phyloP scores from a whole-genome alignment of 1,284 basidiomycete species.

The Melampsora americana region DNA sequence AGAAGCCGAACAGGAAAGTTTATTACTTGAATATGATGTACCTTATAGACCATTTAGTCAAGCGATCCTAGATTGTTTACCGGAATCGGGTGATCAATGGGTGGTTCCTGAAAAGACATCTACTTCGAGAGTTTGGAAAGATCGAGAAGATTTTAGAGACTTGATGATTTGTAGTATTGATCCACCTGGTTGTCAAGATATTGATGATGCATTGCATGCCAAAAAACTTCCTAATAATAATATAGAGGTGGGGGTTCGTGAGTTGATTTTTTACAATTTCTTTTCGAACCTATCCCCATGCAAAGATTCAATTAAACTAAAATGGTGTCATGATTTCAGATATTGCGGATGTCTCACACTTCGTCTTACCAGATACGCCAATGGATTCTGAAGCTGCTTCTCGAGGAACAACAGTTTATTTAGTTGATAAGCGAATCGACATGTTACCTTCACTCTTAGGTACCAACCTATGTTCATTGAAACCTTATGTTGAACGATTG shows the following conservation, averaged over 20 bases:
- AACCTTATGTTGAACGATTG: constrained; percentile 87
- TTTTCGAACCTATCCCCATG: not conserved
- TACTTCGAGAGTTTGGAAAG: constrained; percentile 65
- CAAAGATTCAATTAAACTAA: not conserved
- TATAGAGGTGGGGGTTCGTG: constrained; percentile 95
- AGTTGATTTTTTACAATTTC: constrained; percentile 56
- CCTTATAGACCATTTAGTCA: constrained; percentile 95
- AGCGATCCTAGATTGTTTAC: constrained; percentile 87
- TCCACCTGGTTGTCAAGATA: constrained; percentile 94
- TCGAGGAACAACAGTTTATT: constrained; percentile 93
- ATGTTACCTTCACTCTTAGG: constrained; percentile 94
- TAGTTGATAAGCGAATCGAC: constrained; percentile 98
- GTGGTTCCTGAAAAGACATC: constrained; percentile 75
- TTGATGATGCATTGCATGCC: constrained; percentile 98
- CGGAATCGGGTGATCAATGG: constrained; percentile 85
- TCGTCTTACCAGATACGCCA: constrained; percentile 86
- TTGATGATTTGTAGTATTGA: constrained; percentile 94
- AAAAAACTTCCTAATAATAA: constrained; percentile 83
- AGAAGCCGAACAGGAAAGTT: constrained; percentile 91
- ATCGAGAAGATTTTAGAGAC: constrained; percentile 81
- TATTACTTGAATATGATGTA: constrained; percentile 92
- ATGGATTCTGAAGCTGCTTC: constrained; percentile 97
- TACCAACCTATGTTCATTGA: constrained; percentile 90
- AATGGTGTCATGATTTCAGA: constrained; percentile 59
- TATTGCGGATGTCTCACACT: constrained; percentile 97